phyloP scores from a whole-genome alignment of 2,329 filamentous ascomycete species.

The Aureobasidium sp. region DNA sequence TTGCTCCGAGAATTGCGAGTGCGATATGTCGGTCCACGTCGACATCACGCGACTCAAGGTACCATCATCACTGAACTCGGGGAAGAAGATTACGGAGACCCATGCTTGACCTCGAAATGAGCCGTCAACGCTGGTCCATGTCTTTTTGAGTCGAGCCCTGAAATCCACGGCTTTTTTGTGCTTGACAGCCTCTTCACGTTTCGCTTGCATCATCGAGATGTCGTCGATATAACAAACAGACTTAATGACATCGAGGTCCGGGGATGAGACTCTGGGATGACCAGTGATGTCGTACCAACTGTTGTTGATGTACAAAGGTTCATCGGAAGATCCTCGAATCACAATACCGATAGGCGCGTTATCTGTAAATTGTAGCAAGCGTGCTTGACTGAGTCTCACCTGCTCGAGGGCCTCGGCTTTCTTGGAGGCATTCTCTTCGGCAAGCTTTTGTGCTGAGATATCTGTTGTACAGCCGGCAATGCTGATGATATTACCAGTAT shows the following conservation, averaged over 20 bases:
- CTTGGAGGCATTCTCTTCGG: background rate
- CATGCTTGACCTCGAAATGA: constrained; percentile 15
- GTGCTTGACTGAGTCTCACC: background rate
- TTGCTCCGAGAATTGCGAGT: background rate
- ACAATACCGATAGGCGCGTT: background rate
- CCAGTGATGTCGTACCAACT: background rate
- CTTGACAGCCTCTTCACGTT: background rate
- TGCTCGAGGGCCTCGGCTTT: background rate
- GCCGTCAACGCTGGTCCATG: constrained; percentile 22
- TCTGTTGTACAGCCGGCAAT: constrained; percentile 22
- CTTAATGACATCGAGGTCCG: background rate
- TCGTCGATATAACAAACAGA: background rate
- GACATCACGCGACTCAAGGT: background rate
- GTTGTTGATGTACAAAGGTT: background rate
- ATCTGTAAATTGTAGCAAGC: background rate
- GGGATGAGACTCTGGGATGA: background rate
- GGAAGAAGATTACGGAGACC: constrained; percentile 18
- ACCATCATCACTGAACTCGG: constrained; percentile 17
- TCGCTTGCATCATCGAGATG: accelerated
- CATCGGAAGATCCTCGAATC: background rate
- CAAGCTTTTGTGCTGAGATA: constrained; percentile 12
- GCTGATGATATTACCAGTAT: constrained; percentile 17
- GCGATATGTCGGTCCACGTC: background rate
- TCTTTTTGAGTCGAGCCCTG: constrained; percentile 22
- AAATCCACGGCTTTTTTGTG: background rate